Conservation (phyloP, 805 yeast genomes). For the Myxozyma kluyveri region DNA sequence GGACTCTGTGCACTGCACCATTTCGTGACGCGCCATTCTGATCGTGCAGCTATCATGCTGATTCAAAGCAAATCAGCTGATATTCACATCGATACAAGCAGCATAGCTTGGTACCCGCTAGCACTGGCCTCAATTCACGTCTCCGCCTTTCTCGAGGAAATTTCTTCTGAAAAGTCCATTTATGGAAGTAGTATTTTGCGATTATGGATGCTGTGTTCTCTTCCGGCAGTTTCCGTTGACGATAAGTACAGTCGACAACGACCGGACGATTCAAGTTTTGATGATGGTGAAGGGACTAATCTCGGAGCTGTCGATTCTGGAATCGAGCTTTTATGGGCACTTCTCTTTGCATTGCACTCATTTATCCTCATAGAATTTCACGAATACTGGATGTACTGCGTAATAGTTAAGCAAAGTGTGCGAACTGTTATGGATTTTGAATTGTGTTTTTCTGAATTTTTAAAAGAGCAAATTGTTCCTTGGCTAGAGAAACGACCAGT, state of each 20-base stretch:
- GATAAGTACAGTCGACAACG: background rate
- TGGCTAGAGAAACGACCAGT: conserved; percentile 8
- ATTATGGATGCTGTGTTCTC: conserved; percentile 19
- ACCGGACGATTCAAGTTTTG: background rate
- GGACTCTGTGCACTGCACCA: conserved; percentile 20
- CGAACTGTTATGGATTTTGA: conserved; percentile 33
- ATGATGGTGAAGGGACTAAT: background rate
- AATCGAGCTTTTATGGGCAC: conserved; percentile 7
- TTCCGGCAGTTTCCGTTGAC: background rate
- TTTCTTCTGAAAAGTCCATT: background rate
- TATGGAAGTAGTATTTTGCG: conserved; percentile 13
- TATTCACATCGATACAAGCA: conserved; percentile 16
- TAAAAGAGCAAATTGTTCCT: background rate
- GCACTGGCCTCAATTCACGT: conserved; percentile 33
- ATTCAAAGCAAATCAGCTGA: conserved; percentile 22
- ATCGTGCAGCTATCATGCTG: conserved; percentile 11
- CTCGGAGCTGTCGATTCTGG: background rate
- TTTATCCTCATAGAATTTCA: conserved; percentile 27
- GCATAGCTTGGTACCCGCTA: conserved; percentile 30
- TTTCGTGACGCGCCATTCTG: conserved; percentile 10
- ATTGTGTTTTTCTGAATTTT: conserved; percentile 23
- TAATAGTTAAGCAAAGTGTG: conserved; percentile 16
- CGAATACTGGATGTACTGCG: conserved; percentile 23
- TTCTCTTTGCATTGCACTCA: conserved; percentile 17
- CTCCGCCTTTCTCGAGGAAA: conserved; percentile 14